These are phyloP conservation scores for Phlyctochytrium bullatum DNA, from an alignment of 192 early-diverging fungal species.

Conservation along the genomic window DNA sequence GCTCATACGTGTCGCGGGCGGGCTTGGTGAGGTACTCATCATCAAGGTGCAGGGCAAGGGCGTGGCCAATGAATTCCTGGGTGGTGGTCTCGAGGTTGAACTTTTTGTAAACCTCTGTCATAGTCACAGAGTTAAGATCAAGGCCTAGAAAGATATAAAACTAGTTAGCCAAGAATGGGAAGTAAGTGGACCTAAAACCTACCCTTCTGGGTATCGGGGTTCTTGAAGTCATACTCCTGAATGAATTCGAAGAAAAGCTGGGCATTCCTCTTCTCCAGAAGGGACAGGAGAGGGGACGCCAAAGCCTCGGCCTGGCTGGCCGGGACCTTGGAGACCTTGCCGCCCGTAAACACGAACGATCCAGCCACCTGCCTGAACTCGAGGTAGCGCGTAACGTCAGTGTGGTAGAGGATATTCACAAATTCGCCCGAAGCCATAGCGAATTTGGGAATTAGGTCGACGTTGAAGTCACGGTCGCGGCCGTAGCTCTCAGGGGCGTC, in stretches of 20 bases:
- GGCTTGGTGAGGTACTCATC: conserved; percentile 64
- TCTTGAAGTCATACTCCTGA: conserved; percentile 78
- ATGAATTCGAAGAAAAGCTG: conserved; percentile 96
- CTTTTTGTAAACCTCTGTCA: conserved; percentile 79
- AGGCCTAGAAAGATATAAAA: conserved; percentile 46
- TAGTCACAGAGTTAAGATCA: conserved; percentile 69
- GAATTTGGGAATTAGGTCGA: conserved; percentile 99
- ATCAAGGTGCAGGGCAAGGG: conserved; percentile 92
- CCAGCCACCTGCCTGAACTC: conserved; percentile 96
- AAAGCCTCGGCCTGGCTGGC: conserved; percentile 83
- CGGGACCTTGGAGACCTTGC: conserved; percentile 93
- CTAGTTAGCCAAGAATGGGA: neutral
- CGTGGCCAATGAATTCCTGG: conserved; percentile 97
- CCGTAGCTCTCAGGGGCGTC: conserved; percentile 41
- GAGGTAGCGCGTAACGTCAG: conserved; percentile 96
- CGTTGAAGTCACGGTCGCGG: conserved; percentile 82
- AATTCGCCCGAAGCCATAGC: conserved; percentile 99
- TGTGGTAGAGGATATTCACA: conserved; percentile 94
- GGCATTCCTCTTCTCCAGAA: conserved; percentile 90
- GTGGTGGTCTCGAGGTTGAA: conserved; percentile 89
- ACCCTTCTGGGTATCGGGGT: conserved; percentile 74
- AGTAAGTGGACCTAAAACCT: neutral
- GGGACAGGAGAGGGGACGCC: conserved; percentile 78
- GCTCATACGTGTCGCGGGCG: conserved; percentile 83
- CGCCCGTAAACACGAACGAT: conserved; percentile 87